phyloP scores from a whole-genome alignment of 306 rosid species.

The Astragalus glycyphyllos region DNA sequence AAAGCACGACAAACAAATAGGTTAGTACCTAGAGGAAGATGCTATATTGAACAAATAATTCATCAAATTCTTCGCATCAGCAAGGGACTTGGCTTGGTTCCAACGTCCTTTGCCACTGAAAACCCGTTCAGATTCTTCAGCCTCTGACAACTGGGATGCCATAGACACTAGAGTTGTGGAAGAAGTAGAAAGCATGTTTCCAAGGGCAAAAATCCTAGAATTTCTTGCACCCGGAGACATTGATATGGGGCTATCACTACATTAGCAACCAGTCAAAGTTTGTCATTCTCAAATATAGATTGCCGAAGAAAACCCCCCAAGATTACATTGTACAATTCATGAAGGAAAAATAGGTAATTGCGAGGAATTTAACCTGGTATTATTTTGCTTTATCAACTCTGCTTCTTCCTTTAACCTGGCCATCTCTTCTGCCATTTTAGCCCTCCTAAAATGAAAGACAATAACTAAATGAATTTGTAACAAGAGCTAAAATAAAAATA shows the following conservation, averaged over 20 bases:
- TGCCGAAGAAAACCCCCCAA: constrained; percentile 20
- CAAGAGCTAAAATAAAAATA: not conserved
- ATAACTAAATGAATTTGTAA: constrained; percentile 22
- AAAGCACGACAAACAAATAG: constrained; percentile 27
- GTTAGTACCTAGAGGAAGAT: constrained; percentile 80
- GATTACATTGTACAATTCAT: constrained; percentile 16
- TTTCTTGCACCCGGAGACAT: constrained; percentile 94
- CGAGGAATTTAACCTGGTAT: constrained; percentile 41
- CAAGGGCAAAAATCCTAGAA: constrained; percentile 86
- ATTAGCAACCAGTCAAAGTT: constrained; percentile 35
- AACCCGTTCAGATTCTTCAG: constrained; percentile 87
- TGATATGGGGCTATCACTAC: constrained; percentile 60
- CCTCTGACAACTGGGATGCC: constrained; percentile 97
- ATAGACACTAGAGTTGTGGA: constrained; percentile 84
- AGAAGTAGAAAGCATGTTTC: constrained; percentile 88
- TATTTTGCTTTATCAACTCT: constrained; percentile 41
- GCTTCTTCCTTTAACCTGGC: constrained; percentile 51
- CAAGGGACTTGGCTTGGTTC: constrained; percentile 85
- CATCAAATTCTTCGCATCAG: constrained; percentile 89
- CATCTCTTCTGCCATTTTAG: constrained; percentile 53
- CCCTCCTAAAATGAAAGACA: constrained; percentile 44
- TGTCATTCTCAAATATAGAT: constrained; percentile 18
- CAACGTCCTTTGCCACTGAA: constrained; percentile 92
- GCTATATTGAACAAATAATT: constrained; percentile 81
- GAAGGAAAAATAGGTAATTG: constrained; percentile 7